These are phyloP conservation scores for Clarkia xantiana DNA, from an alignment of 345 rosid species.

Conservation along the genomic window DNA sequence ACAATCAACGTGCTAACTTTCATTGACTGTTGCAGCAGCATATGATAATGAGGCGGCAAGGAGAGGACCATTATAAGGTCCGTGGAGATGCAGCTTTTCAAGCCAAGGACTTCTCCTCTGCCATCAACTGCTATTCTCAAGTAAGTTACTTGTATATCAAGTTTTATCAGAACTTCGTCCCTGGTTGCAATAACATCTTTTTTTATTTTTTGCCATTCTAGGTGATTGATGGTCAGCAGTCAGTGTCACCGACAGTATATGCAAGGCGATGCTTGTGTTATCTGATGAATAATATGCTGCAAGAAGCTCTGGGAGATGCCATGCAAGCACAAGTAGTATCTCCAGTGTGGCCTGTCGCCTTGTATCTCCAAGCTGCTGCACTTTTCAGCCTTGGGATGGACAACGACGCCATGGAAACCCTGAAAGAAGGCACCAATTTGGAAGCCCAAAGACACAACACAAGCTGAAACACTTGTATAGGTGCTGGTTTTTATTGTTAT, in stretches of 20 bases:
- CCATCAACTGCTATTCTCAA: constrained; percentile 22
- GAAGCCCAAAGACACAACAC: constrained; percentile 4
- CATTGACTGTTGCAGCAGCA: constrained; percentile 8
- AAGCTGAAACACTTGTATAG: too few relatives aligned
- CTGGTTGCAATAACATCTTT: background rate
- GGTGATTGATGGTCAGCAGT: constrained; percentile 32
- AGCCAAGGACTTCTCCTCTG: constrained; percentile 24
- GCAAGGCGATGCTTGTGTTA: constrained; percentile 32
- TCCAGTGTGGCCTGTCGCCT: constrained; percentile 34
- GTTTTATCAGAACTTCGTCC: background rate
- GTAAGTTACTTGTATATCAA: constrained; percentile 4
- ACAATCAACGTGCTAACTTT: too few relatives aligned
- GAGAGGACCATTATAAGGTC: constrained; percentile 24
- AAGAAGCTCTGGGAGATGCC: constrained; percentile 37
- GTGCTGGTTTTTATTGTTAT: too few relatives aligned
- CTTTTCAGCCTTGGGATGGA: constrained; percentile 29
- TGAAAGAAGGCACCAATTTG: constrained; percentile 15
- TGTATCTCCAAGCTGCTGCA: constrained; percentile 32
- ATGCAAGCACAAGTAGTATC: constrained; percentile 32
- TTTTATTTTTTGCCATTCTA: constrained; percentile 1
- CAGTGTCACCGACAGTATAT: constrained; percentile 29
- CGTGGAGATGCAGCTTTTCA: constrained; percentile 29
- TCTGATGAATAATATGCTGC: constrained; percentile 25
- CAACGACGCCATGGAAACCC: constrained; percentile 12
- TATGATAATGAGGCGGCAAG: constrained; percentile 28